A percentile compares a stretch with the other conserved stretches of the same genome.
These are phyloP conservation scores for Leccinum colubrinum DNA, from an alignment of 1,284 basidiomycete genomes.

Conservation along the genomic window DNA sequence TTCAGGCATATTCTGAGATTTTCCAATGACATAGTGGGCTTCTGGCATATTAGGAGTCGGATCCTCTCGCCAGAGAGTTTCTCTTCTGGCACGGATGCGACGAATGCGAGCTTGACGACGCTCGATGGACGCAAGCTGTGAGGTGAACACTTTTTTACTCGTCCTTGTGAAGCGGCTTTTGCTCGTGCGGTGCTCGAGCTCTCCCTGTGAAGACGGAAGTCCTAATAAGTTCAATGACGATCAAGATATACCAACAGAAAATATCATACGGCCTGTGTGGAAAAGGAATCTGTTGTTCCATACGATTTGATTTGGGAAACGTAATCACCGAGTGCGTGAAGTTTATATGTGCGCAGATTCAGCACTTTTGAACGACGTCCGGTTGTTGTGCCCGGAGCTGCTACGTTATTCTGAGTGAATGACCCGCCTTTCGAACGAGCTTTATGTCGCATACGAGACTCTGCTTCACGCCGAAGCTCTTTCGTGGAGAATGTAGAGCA, in stretches of 20 bases:
- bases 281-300: not conserved
- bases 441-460: not conserved
- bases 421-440: not conserved
- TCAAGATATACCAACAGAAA: not conserved
- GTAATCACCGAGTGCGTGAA: not conserved
- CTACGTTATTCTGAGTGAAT: not conserved
- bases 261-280: not conserved
- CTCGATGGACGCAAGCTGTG: not conserved
- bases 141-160: rapidly evolving
- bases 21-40: not conserved
- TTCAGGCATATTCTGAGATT: not conserved
- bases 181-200: not conserved
- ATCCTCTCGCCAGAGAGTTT: not conserved
- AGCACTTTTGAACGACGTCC: not conserved
- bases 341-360: not conserved
- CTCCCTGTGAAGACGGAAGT: not conserved
- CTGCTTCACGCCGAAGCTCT: not conserved
- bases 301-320: not conserved
- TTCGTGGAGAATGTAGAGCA: not conserved
- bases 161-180: not conserved
- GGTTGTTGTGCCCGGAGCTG: not conserved
- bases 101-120: not conserved
- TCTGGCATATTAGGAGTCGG: not conserved
- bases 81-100: not conserved
- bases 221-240: not conserved